Evolutionary conservation across 306 rosid genomes (phyloP), one percentile per base, ranked within the genome.

Genomic region (Dalbergia cultrata): DNA sequence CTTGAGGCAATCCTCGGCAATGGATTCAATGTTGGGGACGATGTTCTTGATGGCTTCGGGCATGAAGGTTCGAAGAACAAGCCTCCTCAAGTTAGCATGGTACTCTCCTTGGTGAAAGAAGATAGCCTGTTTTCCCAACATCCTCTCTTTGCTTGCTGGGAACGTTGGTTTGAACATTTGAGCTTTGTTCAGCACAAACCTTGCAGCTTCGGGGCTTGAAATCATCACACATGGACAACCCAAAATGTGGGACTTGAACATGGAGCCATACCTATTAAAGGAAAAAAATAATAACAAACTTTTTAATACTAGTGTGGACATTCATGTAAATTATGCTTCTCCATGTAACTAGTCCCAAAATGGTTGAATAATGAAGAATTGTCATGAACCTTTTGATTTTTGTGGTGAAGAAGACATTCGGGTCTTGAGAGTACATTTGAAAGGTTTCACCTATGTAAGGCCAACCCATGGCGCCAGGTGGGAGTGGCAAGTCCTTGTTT

Each of bases 141-240:
- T 93, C 87, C 98, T 90, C 87, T 95, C 98, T 85, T 95, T 95
- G 74, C 98, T 93, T 0, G 94, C 92, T 0, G 99, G 99, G 49
- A 92, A 95, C 79, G 98, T 95, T 34, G 99, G 98, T 84, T 95
- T 95, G 86, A 95, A 95, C 5, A 95, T 92, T 14, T 90, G 91
- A 63, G 97, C 90, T 76, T 88, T 4, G 88, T 90, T 85, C 4
- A 95, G 89, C 58, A 95, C 99, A 76, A 95, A 91, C 66, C 89
- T 95, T 0, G 90, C 99, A 5, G 98, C 99, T 35, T 92, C 97
- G 0, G 99, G 98, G 72, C 93, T 93, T 1, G 99, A 91, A 77
- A 92, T 84, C 99, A 95, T 93, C 80, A 92, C 97, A 34, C 98
- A 93, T 8, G 99, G 99, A 78, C 97, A 95, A 3, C 99, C 99